Base-by-base conservation (phyloP, 345 rosid genomes). In the Populus davidiana region DNA sequence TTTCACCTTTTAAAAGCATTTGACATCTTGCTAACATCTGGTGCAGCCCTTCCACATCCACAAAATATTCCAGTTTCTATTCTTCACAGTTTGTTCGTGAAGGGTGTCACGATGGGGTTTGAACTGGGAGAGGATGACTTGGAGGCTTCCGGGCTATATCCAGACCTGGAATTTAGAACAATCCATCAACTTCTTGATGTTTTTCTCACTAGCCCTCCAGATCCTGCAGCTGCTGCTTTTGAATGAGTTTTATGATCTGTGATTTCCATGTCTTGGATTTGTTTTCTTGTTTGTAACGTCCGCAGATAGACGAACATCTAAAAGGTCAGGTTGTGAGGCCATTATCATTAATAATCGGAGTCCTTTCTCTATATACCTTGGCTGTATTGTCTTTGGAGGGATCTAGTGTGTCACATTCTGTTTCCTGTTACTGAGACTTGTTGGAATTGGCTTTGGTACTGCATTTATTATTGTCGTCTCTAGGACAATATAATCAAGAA, bases 171-270 rank as follows among this genome's bases (percentile, higher is more conserved):
- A 10, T 69, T 75, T 72, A 77, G 69, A 13, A 23, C 77, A 5
- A 21, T 77, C 0, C 75, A 81, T 62, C 77, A 75, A 38, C 79
- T 86, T 66, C 83, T 86, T 47, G 86, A 86, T 72, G 21, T 79
- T 62, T 79, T 86, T 61, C 79, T 83, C 8, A 6, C 27, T 18
- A 38, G 23, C 29, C 83, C 81, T 12, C 83, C 82, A 9, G 31
- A 49, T 7, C 79, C 79, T 8, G 65, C 84, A 11, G 2, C 1
- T 5, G 77, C 81, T n/a, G 80, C 83, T 1, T 76, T 78, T 73
- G 81, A 38, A 65, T 82, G 72, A 77, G 25, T 25, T 25, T 25
- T 25, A 25, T 25, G 25, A 25, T 25, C 25, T 25, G 25, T 25
- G 25, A 25, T 25, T 25, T 25, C 25, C 25, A 25, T 25, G 25